These are phyloP conservation scores for Endocalyx cinctus DNA, from an alignment of 2,329 filamentous ascomycete species.

Conservation along the genomic window DNA sequence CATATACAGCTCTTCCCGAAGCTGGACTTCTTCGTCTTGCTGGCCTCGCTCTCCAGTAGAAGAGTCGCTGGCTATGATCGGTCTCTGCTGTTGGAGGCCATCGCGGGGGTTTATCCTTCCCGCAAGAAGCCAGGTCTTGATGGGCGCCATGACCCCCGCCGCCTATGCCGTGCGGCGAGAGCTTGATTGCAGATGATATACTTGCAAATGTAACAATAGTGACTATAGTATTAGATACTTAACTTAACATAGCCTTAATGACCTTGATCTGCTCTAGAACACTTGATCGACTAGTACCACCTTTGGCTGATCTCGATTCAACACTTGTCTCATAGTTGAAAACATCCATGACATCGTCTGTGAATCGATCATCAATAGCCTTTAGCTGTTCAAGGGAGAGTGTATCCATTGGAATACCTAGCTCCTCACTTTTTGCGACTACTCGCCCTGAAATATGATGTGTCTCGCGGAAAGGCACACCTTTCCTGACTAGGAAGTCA, in stretches of 20 bases:
- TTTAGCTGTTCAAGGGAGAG: constrained; percentile 64
- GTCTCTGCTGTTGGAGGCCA: constrained; percentile 3
- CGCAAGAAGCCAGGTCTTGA: constrained; percentile 5
- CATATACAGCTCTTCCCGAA: too few species aligned
- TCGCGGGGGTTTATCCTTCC: constrained; percentile 5
- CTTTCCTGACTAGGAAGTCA: constrained; percentile 63
- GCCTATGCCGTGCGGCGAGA: constrained; percentile 6
- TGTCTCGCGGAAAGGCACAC: constrained; percentile 77
- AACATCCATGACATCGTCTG: constrained; percentile 62
- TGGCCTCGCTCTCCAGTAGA: too few species aligned
- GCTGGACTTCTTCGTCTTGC: too few species aligned
- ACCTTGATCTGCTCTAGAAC: constrained; percentile 57
- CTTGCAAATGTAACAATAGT: constrained; percentile 5
- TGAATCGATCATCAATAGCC: constrained; percentile 61
- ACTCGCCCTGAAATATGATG: constrained; percentile 75
- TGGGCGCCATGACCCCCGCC: constrained; percentile 6
- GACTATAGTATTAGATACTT: constrained; percentile 10
- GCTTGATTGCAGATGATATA: constrained; percentile 7
- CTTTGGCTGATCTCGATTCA: constrained; percentile 71
- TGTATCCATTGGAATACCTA: constrained; percentile 65
- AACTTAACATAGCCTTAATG: constrained; percentile 29
- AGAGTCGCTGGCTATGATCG: constrained; percentile 3
- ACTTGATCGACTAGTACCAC: constrained; percentile 60
- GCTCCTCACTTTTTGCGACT: constrained; percentile 67
- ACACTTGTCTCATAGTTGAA: constrained; percentile 83